These are phyloP conservation scores for Cystobasidium tubakii DNA, from an alignment of 768 basidiomycete species.

Conservation along the genomic window DNA sequence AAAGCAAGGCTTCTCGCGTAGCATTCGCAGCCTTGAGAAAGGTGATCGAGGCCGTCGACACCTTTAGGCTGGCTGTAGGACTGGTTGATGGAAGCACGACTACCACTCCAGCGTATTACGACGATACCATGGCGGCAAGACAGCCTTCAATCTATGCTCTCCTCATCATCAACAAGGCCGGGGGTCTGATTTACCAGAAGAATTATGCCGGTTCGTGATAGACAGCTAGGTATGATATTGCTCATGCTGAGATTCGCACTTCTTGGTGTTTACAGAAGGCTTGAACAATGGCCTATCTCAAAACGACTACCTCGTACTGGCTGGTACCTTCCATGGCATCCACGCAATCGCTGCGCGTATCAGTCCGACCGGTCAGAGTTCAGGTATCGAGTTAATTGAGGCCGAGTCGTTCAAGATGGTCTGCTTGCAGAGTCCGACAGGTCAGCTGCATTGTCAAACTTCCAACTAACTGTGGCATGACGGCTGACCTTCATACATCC, in stretches of 20 bases:
- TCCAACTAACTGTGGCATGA: conserved; percentile 1
- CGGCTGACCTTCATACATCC: background rate
- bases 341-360: conserved; percentile 95
- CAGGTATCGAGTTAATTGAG: conserved; percentile 90
- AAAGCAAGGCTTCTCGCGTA: no score
- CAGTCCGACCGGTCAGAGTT: conserved; percentile 66
- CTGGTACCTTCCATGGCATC: conserved; percentile 92
- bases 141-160: conserved; percentile 16
- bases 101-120: background rate
- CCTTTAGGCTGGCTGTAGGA: background rate
- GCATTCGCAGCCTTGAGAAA: background rate
- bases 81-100: background rate
- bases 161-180: conserved; percentile 80
- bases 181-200: conserved; percentile 87
- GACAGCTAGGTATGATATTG: background rate
- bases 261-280: conserved; percentile 60
- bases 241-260: background rate
- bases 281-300: conserved; percentile 73
- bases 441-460: conserved; percentile 52
- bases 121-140: conserved; percentile 15
- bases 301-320: conserved; percentile 90
- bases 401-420: conserved; percentile 92
- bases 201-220: conserved; percentile 70
- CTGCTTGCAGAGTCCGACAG: conserved; percentile 81
- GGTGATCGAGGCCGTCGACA: background rate